Percentiles rank a stretch among this genome's conserved stretches.
phyloP scores from a whole-genome alignment of 2,329 filamentous ascomycete genomes.

The Colletotrichum nymphaeae region DNA sequence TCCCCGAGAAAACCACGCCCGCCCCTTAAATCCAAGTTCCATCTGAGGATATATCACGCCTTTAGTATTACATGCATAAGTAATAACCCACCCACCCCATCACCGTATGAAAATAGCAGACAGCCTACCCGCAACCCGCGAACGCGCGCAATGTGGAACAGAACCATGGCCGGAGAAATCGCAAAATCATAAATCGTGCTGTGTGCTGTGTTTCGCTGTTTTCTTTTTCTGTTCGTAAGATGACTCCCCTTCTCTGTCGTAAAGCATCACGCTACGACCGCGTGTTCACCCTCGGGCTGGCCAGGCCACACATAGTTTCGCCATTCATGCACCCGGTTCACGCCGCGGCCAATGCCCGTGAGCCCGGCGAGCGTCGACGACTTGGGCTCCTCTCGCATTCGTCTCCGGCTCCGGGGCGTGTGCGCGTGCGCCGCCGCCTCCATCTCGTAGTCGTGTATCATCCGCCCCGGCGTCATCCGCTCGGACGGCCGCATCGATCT shows the following conservation, averaged over 20 bases:
- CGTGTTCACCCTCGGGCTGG: slow-evolving; percentile 47
- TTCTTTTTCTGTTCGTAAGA: neutral
- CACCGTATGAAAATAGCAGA: neutral
- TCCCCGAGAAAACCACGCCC: neutral
- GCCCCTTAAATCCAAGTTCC: neutral
- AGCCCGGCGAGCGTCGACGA: slow-evolving; percentile 61
- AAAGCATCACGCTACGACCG: slow-evolving; percentile 7
- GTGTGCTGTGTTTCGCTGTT: slow-evolving; percentile 8
- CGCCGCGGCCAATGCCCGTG: slow-evolving; percentile 55
- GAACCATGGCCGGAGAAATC: neutral
- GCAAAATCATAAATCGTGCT: slow-evolving; percentile 13
- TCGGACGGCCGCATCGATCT: slow-evolving; percentile 45
- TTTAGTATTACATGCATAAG: slow-evolving; percentile 26
- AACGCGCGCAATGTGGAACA: slow-evolving; percentile 9
- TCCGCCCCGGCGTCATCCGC: slow-evolving; percentile 42
- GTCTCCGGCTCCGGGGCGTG: slow-evolving; percentile 43
- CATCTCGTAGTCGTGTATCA: slow-evolving; percentile 46
- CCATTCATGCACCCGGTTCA: slow-evolving; percentile 62
- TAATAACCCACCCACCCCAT: slow-evolving; percentile 1
- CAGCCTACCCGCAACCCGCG: neutral
- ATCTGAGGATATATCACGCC: slow-evolving; percentile 15
- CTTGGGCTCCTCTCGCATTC: slow-evolving; percentile 43
- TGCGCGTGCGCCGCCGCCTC: slow-evolving; percentile 45
- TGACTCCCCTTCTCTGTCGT: neutral
- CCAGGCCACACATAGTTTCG: slow-evolving; percentile 59